Evolutionary conservation across 768 basidiomycete species (phyloP).

Genomic region (Hericium coralloides): DNA sequence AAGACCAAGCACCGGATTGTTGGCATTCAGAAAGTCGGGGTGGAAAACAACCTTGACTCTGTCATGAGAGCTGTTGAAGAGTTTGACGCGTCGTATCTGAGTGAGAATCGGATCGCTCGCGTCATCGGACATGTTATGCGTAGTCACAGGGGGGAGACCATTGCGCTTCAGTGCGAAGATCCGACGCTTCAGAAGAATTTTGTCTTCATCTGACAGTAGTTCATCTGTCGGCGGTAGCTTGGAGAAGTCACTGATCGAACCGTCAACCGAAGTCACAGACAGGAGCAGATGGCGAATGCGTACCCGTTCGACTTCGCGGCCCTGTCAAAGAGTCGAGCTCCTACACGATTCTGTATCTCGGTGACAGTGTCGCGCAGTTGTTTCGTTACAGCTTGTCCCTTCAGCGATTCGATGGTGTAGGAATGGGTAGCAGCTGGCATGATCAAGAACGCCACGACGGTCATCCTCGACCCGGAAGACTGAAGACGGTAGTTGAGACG

Average conservation of each 20-base stretch:
- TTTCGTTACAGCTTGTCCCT: constrained; percentile 95
- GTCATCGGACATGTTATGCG: constrained; percentile 98
- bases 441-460: constrained; percentile 97
- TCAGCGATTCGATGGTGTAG: constrained; percentile 95
- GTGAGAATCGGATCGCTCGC: constrained; percentile 86
- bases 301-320: constrained; percentile 89
- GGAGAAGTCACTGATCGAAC: constrained; percentile 50
- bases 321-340: constrained; percentile 87
- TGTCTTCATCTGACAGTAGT: constrained; percentile 86
- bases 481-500: constrained; percentile 66
- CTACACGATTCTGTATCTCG: constrained; percentile 91
- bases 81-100: constrained; percentile 87
- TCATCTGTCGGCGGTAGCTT: constrained; percentile 64
- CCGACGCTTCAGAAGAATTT: constrained; percentile 88
- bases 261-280: neutral
- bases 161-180: constrained; percentile 95
- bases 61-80: constrained; percentile 85
- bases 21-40: constrained; percentile 95
- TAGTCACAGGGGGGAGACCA: constrained; percentile 91
- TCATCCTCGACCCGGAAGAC: constrained; percentile 57
- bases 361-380: constrained; percentile 93
- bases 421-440: constrained; percentile 96
- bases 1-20: constrained; percentile 93
- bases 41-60: constrained; percentile 98
- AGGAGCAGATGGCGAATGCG: constrained; percentile 17